A percentile compares a stretch with the other conserved stretches of the same genome.
These are phyloP conservation scores for Hyphopichia fennica DNA, from an alignment of 1,139 yeast genomes.

Conservation along the genomic window DNA sequence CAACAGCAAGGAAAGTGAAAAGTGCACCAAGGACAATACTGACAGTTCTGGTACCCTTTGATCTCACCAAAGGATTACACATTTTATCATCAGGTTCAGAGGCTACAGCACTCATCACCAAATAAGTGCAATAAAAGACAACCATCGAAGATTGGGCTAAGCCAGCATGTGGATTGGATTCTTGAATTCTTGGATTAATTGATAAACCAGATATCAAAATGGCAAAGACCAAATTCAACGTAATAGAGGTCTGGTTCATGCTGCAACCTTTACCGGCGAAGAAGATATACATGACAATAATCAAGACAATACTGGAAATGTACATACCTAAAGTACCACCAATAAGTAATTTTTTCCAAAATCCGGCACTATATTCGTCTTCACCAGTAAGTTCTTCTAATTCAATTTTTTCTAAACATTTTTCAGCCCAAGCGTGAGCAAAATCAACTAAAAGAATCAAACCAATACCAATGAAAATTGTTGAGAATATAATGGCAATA, in stretches of 20 bases:
- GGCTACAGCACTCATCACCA: conserved; percentile 90
- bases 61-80: conserved; percentile 90
- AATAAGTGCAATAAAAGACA: conserved; percentile 86
- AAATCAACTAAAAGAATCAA: conserved; percentile 88
- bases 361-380: conserved; percentile 45
- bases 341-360: conserved; percentile 80
- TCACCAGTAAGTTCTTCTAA: conserved; percentile 71
- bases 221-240: conserved; percentile 68
- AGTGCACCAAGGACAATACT: conserved; percentile 88
- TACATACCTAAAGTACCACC: conserved; percentile 91
- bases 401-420: conserved; percentile 88
- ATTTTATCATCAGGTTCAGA: conserved; percentile 92
- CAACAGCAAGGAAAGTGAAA: conserved; percentile 92
- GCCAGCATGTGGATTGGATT: conserved; percentile 92
- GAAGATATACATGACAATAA: conserved; percentile 75
- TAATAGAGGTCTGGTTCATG: conserved; percentile 87
- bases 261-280: conserved; percentile 85
- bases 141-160: conserved; percentile 97
- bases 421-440: conserved; percentile 99
- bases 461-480: conserved; percentile 85
- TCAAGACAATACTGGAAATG: conserved; percentile 66
- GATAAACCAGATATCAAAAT: conserved; percentile 68
- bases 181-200: conserved; percentile 82
- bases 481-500: conserved; percentile 81
- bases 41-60: conserved; percentile 86